These are phyloP conservation scores for Gossypium davidsonii DNA, from an alignment of 441 rosid genomes.

Conservation along the genomic window DNA sequence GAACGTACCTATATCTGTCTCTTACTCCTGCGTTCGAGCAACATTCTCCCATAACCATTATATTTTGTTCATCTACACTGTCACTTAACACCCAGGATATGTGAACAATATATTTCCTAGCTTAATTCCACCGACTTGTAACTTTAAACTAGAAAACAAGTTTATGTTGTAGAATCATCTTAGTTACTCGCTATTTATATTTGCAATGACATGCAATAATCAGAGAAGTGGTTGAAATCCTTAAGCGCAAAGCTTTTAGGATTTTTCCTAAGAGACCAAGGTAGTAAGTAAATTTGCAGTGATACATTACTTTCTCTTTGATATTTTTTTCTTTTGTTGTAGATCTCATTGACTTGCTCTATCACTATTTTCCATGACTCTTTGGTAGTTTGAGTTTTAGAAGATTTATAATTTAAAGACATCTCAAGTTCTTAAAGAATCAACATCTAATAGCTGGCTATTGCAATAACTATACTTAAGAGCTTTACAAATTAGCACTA, in stretches of 20 bases:
- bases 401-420: neutral
- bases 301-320: neutral
- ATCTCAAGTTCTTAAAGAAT: neutral
- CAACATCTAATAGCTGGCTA: neutral
- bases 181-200: neutral
- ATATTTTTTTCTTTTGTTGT: neutral
- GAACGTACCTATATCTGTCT: neutral
- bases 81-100: neutral
- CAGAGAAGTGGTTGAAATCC: neutral
- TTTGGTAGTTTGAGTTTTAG: neutral
- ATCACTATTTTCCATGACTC: neutral
- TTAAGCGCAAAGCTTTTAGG: neutral
- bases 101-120: neutral
- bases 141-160: neutral
- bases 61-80: neutral
- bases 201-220: neutral
- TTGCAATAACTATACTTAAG: neutral
- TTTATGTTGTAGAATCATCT: no score
- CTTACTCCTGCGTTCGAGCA: neutral
- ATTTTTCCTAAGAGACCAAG: neutral
- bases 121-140: neutral
- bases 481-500: neutral
- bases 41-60: neutral
- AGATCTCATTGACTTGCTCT: neutral
- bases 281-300: neutral